A percentile compares a stretch with the other conserved stretches of the same genome.
Evolutionary conservation across 2,329 filamentous ascomycete genomes (phyloP).

Genomic region (Nectriaceae sp.): DNA sequence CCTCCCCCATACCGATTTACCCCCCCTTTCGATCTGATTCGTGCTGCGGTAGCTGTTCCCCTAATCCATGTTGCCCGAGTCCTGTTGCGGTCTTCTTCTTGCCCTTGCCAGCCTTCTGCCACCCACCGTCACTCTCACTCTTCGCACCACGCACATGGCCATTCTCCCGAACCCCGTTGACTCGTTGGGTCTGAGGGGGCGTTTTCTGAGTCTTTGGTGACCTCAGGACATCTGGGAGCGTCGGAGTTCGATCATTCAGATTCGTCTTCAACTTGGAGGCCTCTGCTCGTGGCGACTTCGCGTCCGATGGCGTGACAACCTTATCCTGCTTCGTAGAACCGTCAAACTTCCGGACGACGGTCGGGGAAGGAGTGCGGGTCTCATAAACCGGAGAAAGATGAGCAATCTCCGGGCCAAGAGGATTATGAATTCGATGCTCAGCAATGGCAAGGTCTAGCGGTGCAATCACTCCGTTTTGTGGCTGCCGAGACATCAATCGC

Average conservation of each 20-base stretch:
- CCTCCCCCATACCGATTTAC: too few species aligned
- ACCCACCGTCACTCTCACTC: constrained; percentile 56
- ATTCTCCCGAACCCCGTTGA: constrained; percentile 48
- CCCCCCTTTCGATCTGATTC: constrained; percentile 65
- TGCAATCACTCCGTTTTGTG: constrained; percentile 52
- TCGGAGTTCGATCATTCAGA: neutral
- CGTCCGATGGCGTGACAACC: constrained; percentile 17
- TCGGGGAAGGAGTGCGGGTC: constrained; percentile 70
- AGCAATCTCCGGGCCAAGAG: constrained; percentile 42
- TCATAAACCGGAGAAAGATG: constrained; percentile 76
- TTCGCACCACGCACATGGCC: constrained; percentile 56
- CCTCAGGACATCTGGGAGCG: constrained; percentile 19
- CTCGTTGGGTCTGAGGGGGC: constrained; percentile 29
- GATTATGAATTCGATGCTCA: constrained; percentile 41
- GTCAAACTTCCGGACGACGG: constrained; percentile 56
- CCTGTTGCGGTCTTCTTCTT: constrained; percentile 48
- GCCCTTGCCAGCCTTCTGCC: constrained; percentile 60
- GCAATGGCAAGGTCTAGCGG: constrained; percentile 58
- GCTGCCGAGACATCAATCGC: constrained; percentile 41
- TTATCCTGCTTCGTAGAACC: constrained; percentile 31
- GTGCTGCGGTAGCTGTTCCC: constrained; percentile 59
- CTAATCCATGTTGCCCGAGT: constrained; percentile 36
- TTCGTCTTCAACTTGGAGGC: constrained; percentile 12
- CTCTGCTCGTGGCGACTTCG: constrained; percentile 20
- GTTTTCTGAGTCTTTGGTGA: constrained; percentile 30